phyloP scores from a whole-genome alignment of 2,329 filamentous ascomycete genomes.

The Sporothrix mexicana region DNA sequence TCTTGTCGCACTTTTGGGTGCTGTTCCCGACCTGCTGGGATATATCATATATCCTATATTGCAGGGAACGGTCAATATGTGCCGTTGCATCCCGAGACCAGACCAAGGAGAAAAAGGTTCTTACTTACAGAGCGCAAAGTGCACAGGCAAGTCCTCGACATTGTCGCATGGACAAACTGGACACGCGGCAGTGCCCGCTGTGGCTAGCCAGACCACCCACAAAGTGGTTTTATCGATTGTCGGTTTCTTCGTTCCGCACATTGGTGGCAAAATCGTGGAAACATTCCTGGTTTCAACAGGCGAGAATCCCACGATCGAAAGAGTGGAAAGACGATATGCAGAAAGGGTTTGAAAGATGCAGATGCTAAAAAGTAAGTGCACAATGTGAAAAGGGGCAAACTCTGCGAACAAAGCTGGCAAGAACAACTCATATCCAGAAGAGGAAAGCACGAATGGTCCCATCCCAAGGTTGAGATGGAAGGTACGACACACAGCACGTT shows the following conservation, averaged over 20 bases:
- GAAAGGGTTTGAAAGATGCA: not conserved
- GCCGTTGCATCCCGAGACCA: conserved; percentile 23
- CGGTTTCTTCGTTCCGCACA: not conserved
- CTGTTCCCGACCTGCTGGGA: conserved; percentile 17
- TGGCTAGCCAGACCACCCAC: not conserved
- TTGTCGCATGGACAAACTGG: not conserved
- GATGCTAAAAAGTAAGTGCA: not conserved
- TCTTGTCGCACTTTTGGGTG: not conserved
- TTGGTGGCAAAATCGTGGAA: not conserved
- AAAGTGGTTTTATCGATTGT: not conserved
- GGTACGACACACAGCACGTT: not conserved
- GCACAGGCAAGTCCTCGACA: not conserved
- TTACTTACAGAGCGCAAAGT: not conserved
- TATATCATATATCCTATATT: not conserved
- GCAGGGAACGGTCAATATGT: not conserved
- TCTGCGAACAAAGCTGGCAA: not conserved
- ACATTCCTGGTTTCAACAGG: not conserved
- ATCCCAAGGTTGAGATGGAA: not conserved
- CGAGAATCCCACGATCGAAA: not conserved
- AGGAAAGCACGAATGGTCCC: not conserved
- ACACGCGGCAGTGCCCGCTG: conserved; percentile 3
- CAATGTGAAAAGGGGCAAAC: not conserved
- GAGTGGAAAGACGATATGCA: not conserved
- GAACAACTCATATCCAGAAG: not conserved
- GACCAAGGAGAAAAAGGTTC: not conserved